Evolutionary conservation across 495 filamentous ascomycete genomes (phyloP), one percentile per base, ranked within the genome.

Genomic region (Penicillium coprophilum): DNA sequence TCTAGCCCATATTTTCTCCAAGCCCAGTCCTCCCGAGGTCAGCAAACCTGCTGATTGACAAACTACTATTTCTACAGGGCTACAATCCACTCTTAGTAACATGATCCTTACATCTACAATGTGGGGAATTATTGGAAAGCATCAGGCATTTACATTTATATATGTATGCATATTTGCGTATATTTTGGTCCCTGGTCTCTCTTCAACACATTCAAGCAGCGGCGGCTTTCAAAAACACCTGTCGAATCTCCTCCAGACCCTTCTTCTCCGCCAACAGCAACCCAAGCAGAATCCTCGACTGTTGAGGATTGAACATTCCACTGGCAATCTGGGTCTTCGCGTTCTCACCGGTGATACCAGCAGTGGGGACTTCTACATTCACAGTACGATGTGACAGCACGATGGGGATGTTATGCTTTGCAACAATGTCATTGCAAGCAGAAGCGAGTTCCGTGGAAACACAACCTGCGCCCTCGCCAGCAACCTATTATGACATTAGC

Each of bases 311-410:
- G 47, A 69, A 55, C 54, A 64, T 68, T 6, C 69, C 67, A 34
- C 65, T 69, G 2, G 69, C 64, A 52, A 74, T 71, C 13, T 62
- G 57, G 34, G 58, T 54, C 6, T 56, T 44, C 13, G 49, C 55
- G 39, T 57, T 63, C 8, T 64, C 62, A 24, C 63, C 60, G 6
- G 51, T 60, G 24, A 62, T 61, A 30, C 64, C 69, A 8, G 69
- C 60, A 21, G 66, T 61, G 13, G 73, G 61, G 3, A 77, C 71
- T 38, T 73, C 67, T 9, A 68, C 68, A 49, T 65, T 71, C 3
- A 63, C 67, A 10, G 68, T 69, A 20, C 65, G 63, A 13, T 59
- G 61, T 40, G 65, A 68, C 46, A 57, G 46, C 15, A 71, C 63
- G 6, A 71, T 53, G 17, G 68, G 68, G 34, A 71, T 58, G 7